phyloP scores from a whole-genome alignment of 2,329 filamentous ascomycete species.

The Trichophyton verrucosum region DNA sequence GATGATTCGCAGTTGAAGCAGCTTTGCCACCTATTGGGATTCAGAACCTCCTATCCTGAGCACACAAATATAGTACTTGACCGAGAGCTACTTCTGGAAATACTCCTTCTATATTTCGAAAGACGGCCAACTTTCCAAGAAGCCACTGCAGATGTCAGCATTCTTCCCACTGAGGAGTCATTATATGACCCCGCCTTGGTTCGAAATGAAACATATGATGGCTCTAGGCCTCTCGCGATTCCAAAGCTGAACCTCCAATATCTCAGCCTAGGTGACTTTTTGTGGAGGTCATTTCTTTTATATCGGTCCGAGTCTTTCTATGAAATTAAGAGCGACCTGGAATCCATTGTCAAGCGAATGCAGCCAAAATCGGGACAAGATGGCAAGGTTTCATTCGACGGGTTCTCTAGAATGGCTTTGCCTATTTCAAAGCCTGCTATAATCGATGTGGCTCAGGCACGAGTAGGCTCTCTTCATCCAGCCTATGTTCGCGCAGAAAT shows the following conservation, averaged over 20 bases:
- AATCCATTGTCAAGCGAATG: constrained; percentile 66
- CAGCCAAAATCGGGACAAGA: constrained; percentile 53
- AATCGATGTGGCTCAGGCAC: constrained; percentile 68
- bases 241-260: constrained; percentile 96
- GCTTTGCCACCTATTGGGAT: constrained; percentile 58
- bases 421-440: constrained; percentile 77
- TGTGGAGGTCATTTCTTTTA: constrained; percentile 87
- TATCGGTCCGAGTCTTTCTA: constrained; percentile 90
- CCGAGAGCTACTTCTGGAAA: constrained; percentile 45
- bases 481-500: constrained; percentile 79
- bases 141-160: constrained; percentile 52
- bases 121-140: constrained; percentile 74
- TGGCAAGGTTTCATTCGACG: constrained; percentile 57
- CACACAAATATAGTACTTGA: constrained; percentile 53
- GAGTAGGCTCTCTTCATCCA: constrained; percentile 73
- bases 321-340: constrained; percentile 81
- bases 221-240: constrained; percentile 72
- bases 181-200: constrained; percentile 70
- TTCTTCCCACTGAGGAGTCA: constrained; percentile 69
- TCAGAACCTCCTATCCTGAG: constrained; percentile 71
- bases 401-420: constrained; percentile 84
- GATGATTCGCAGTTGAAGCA: constrained; percentile 60
- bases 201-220: constrained; percentile 76
- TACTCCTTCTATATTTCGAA: constrained; percentile 63
- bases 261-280: constrained; percentile 82